Base-by-base conservation (phyloP, 2,329 filamentous ascomycete genomes). In the Penicillium occitanis region DNA sequence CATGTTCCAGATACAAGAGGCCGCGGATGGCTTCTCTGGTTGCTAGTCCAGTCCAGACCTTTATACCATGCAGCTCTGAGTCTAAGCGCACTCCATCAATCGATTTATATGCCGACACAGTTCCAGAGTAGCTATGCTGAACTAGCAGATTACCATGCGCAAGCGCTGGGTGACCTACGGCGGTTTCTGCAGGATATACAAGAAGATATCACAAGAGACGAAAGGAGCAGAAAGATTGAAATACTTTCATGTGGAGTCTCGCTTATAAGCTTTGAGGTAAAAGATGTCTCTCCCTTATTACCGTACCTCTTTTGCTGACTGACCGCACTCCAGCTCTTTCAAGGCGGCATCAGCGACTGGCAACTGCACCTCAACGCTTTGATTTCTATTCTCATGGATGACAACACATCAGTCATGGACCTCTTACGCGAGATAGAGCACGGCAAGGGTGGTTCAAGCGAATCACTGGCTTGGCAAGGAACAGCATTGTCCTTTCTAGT, bases 221-320 rank as follows among this genome's bases (percentile, higher is more conserved):
- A 69, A 17, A 44, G 22, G 30, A 61, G 50, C 11, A 51, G 64
- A 6, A 57, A 66, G 55, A 65, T 69, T 44, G 68, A 69, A 44
- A 42, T 69, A 22, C 40, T 69, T 5, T 65, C 68, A 50, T 69
- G 68, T 55, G 68, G 68, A 13, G 68, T 69, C 7, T 67, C 66
- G 13, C n/a, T 69, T 17, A 69, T 69, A 46, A 69, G 68, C 25
- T 69, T 69, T 40, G 66, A 69, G 66, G 68, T 69, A 28, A 30
- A 35, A 19, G 14, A 13, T 30, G 33, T 8, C 14, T 13, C 13
- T 14, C 19, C 4, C 44, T 48, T 6, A 0, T 11, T 25, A 7
- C n/a, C 7, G n/a, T 19, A 13, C 10, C 4, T 13, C 1, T 3
- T 19, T 17, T 22, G 25, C 44, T 59, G 7, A 53, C 17, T 44